Percentiles rank a stretch among this genome's conserved stretches.
Conservation (phyloP, 2,329 filamentous ascomycete species). For the Stagonosporopsis chrysanthemi region DNA sequence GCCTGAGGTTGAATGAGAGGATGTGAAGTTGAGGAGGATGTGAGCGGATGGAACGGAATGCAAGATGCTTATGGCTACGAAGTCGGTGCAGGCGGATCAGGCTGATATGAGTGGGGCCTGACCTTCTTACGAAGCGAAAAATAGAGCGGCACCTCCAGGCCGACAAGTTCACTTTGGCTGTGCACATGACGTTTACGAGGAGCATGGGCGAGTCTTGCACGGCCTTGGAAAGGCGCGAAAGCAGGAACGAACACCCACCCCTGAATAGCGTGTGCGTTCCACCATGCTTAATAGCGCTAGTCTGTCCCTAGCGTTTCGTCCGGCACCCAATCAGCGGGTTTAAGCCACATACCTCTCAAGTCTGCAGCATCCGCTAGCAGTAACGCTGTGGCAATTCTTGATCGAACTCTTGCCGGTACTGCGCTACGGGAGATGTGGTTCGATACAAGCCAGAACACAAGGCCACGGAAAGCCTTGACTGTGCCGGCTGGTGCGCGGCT, state of each 20-base stretch:
- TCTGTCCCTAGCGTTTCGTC: conserved; percentile 17
- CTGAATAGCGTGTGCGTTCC: conserved; percentile 17
- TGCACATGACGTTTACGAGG: conserved; percentile 48
- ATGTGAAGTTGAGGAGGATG: conserved; percentile 29
- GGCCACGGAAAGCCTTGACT: conserved; percentile 7
- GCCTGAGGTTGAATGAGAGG: neutral
- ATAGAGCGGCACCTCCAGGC: conserved; percentile 33
- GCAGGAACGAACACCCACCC: conserved; percentile 22
- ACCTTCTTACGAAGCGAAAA: conserved; percentile 38
- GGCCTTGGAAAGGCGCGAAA: conserved; percentile 29
- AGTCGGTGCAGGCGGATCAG: conserved; percentile 26
- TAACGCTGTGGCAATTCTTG: conserved; percentile 38
- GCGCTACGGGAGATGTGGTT: conserved; percentile 21
- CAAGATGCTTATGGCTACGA: conserved; percentile 19
- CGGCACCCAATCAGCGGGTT: conserved; percentile 12
- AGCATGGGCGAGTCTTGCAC: conserved; percentile 38
- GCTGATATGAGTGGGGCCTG: conserved; percentile 37
- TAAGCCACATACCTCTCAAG: conserved; percentile 12
- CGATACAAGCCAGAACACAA: conserved; percentile 10
- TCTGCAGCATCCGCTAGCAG: conserved; percentile 17
- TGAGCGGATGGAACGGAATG: conserved; percentile 26
- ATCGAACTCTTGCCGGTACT: conserved; percentile 19
- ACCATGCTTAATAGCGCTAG: conserved; percentile 16
- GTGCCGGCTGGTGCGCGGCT: neutral
- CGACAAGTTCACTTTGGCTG: conserved; percentile 25